Conservation (phyloP, 345 rosid genomes). For the Trapa incisa region DNA sequence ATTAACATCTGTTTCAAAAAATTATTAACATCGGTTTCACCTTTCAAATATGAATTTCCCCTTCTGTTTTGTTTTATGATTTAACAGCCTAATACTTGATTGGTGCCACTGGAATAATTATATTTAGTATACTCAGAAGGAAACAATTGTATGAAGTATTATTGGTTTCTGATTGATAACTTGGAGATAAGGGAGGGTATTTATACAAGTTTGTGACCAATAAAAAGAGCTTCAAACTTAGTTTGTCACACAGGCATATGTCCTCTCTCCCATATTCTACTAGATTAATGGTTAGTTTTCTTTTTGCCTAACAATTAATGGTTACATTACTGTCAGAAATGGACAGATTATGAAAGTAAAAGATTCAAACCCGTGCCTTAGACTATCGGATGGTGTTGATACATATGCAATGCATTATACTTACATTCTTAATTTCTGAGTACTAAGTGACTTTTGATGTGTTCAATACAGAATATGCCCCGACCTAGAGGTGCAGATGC, state of each 20-base stretch:
- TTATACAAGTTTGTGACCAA: background rate
- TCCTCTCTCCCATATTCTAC: background rate
- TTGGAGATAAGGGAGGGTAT: background rate
- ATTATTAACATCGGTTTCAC: background rate
- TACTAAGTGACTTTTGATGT: slow-evolving; percentile 2
- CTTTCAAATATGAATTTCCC: background rate
- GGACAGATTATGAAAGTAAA: background rate
- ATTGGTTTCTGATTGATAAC: background rate
- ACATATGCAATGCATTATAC: background rate
- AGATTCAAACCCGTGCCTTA: background rate
- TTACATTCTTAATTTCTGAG: background rate
- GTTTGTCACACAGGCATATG: background rate
- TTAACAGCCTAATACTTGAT: background rate
- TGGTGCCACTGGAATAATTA: background rate
- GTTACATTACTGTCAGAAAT: background rate
- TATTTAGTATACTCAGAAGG: too few relatives aligned
- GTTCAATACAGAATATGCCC: slow-evolving; percentile 72
- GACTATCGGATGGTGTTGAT: background rate
- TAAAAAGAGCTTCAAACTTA: background rate
- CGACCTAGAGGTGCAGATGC: slow-evolving; percentile 99
- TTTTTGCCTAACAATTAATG: too few relatives aligned
- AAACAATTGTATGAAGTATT: background rate
- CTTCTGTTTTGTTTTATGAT: background rate
- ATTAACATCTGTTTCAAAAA: background rate
- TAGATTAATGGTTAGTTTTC: background rate